These are phyloP conservation scores for Nyssa sinensis DNA, from an alignment of 148 eudicot genomes.

Conservation along the genomic window DNA sequence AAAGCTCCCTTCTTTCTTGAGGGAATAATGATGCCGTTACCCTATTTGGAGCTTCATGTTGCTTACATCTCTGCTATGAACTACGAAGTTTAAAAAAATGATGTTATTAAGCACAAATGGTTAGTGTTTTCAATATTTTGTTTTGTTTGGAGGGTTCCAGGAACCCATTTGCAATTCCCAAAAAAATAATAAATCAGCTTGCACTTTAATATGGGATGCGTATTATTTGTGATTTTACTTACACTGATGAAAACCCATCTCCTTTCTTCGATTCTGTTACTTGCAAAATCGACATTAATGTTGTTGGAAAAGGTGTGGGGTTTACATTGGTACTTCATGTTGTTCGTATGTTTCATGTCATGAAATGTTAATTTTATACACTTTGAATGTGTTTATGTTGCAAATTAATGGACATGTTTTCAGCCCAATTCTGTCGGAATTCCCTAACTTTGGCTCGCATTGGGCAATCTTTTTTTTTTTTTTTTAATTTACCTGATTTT, in stretches of 20 bases:
- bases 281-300: neutral
- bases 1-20: neutral
- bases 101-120: neutral
- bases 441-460: neutral
- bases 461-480: neutral
- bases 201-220: neutral
- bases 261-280: too few species aligned
- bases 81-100: neutral
- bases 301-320: neutral
- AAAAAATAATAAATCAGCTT: neutral
- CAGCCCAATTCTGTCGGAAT: neutral
- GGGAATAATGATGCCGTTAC: neutral
- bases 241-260: conserved; percentile 7
- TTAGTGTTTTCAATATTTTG: too few species aligned
- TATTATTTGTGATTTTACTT: too few species aligned
- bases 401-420: neutral
- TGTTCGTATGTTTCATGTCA: neutral
- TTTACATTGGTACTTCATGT: too few species aligned
- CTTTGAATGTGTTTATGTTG: too few species aligned
- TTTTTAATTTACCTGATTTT: neutral
- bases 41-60: neutral
- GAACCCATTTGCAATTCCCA: neutral
- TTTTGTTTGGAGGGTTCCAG: neutral
- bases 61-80: too few species aligned
- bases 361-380: neutral